Evolutionary conservation across 2,329 filamentous ascomycete species (phyloP).

Genomic region (Nigrospora osmanthi): DNA sequence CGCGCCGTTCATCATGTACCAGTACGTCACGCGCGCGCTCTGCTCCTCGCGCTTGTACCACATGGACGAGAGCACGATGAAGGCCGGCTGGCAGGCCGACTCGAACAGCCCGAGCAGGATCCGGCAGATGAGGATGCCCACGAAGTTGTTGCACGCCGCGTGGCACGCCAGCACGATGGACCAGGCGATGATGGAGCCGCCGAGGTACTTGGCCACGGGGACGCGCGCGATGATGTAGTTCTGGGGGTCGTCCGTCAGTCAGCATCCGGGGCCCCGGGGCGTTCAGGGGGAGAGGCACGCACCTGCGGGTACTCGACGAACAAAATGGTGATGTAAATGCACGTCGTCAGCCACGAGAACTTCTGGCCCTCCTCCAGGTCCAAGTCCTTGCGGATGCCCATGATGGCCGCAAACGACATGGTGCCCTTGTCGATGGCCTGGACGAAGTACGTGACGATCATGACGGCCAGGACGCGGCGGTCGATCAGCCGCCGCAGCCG

Average conservation of each 20-base stretch:
- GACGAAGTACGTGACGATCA: constrained; percentile 68
- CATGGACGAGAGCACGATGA: constrained; percentile 59
- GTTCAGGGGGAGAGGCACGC: not conserved
- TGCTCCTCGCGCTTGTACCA: constrained; percentile 68
- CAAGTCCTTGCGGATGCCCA: constrained; percentile 48
- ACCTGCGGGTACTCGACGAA: constrained; percentile 63
- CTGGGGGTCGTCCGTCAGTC: constrained; percentile 7
- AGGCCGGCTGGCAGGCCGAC: constrained; percentile 60
- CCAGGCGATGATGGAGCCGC: constrained; percentile 58
- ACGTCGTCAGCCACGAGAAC: constrained; percentile 66
- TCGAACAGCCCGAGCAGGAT: constrained; percentile 66
- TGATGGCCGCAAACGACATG: constrained; percentile 56
- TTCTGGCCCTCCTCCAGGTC: constrained; percentile 35
- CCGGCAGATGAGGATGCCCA: constrained; percentile 50
- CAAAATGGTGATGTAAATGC: constrained; percentile 66
- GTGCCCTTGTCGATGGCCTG: constrained; percentile 64
- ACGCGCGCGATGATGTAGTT: constrained; percentile 52
- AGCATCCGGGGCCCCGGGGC: not conserved
- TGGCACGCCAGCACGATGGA: constrained; percentile 52
- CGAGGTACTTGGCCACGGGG: constrained; percentile 60
- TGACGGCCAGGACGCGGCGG: constrained; percentile 57
- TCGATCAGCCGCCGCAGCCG: constrained; percentile 60
- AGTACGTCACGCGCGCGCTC: constrained; percentile 57
- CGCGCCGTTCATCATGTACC: constrained; percentile 72
- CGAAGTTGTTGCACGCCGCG: constrained; percentile 53